Conservation (phyloP, 2,329 filamentous ascomycete species). For the Chaetomium sp. region DNA sequence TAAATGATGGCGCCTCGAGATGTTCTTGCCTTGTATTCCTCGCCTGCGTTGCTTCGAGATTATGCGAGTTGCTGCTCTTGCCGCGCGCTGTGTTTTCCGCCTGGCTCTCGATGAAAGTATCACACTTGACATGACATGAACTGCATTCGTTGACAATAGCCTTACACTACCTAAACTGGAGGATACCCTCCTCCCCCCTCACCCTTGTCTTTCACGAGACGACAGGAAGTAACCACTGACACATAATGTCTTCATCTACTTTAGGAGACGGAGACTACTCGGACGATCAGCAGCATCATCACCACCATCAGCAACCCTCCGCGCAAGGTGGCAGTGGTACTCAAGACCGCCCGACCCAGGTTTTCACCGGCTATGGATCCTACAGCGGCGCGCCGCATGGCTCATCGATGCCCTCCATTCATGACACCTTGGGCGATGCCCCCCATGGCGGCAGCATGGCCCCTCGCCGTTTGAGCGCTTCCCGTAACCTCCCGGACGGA, state of each 20-base stretch:
- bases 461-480: slow-evolving; percentile 30
- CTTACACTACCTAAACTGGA: neutral
- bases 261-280: slow-evolving; percentile 57
- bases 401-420: slow-evolving; percentile 58
- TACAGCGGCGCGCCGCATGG: slow-evolving; percentile 53
- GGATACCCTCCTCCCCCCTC: neutral
- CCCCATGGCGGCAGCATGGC: slow-evolving; percentile 29
- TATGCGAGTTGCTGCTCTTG: slow-evolving; percentile 21
- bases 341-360: slow-evolving; percentile 67
- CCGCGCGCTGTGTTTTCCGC: slow-evolving; percentile 16
- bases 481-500: slow-evolving; percentile 43
- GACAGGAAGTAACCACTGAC: slow-evolving; percentile 18
- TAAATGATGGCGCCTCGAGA: slow-evolving; percentile 16
- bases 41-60: slow-evolving; percentile 18
- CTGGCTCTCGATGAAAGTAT: slow-evolving; percentile 11
- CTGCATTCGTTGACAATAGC: slow-evolving; percentile 11
- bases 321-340: slow-evolving; percentile 42
- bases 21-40: slow-evolving; percentile 12
- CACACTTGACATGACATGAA: slow-evolving; percentile 20
- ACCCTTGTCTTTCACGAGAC: neutral
- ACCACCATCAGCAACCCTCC: slow-evolving; percentile 60
- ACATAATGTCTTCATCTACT: slow-evolving; percentile 27
- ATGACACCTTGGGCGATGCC: slow-evolving; percentile 44
- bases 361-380: slow-evolving; percentile 62
- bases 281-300: slow-evolving; percentile 52